phyloP scores from a whole-genome alignment of 129 eudicot genomes.

The Tagetes patula region DNA sequence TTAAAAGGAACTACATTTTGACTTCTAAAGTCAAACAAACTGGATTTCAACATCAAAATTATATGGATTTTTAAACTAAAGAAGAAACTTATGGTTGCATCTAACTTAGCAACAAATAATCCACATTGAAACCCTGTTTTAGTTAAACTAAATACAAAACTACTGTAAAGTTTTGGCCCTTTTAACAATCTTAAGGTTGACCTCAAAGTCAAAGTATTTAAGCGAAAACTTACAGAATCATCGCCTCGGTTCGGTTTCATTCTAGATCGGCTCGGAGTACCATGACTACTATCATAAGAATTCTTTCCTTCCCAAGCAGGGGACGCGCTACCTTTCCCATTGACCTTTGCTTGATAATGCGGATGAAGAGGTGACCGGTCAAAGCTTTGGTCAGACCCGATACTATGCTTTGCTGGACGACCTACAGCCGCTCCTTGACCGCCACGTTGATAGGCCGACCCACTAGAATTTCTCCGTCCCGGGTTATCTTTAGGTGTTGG shows the following conservation, averaged over 20 bases:
- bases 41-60: slow-evolving; percentile 13
- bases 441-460: slow-evolving; percentile 45
- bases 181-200: background rate
- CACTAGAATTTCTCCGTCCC: slow-evolving; percentile 37
- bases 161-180: background rate
- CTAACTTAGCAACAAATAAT: background rate
- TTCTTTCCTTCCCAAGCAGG: slow-evolving; percentile 61
- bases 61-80: background rate
- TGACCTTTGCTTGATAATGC: slow-evolving; percentile 50
- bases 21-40: slow-evolving; percentile 13
- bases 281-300: slow-evolving; percentile 68
- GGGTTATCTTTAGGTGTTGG: slow-evolving; percentile 43
- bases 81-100: background rate
- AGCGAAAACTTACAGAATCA: slow-evolving; percentile 58
- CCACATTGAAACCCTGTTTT: background rate
- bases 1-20: background rate
- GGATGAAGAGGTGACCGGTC: slow-evolving; percentile 85
- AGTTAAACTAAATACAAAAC: background rate
- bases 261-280: slow-evolving; percentile 58
- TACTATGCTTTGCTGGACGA: slow-evolving; percentile 49
- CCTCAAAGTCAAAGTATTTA: slow-evolving; percentile 6
- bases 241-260: slow-evolving; percentile 58
- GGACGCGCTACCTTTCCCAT: slow-evolving; percentile 48
- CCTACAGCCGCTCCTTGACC: slow-evolving; percentile 55
- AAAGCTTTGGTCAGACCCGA: slow-evolving; percentile 69